A percentile compares a stretch with the other conserved stretches of the same genome.
Conservation (phyloP, 371 early-diverging fungal genomes). For the Mortierella sp. region DNA sequence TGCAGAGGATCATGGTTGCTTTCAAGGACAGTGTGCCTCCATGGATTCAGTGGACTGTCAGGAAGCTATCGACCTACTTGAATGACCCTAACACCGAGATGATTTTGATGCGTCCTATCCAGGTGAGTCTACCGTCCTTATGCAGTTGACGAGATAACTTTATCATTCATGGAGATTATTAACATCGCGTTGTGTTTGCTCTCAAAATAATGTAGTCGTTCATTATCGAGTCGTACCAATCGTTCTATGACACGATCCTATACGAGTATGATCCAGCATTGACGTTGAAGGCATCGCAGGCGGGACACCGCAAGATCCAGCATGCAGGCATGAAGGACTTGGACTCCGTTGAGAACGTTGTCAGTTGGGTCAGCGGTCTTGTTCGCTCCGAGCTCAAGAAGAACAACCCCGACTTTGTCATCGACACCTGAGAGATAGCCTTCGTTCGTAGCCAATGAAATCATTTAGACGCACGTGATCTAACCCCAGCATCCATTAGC, state of each 20-base stretch:
- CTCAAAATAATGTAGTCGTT: constrained; percentile 61
- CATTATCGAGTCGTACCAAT: constrained; percentile 77
- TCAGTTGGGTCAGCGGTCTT: constrained; percentile 35
- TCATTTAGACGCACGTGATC: background rate
- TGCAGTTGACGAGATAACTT: background rate
- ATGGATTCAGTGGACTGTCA: constrained; percentile 66
- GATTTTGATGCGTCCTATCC: constrained; percentile 79
- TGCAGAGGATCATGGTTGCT: constrained; percentile 35
- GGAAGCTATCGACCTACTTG: constrained; percentile 77
- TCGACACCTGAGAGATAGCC: constrained; percentile 13
- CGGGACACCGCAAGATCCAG: constrained; percentile 36
- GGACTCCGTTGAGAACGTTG: constrained; percentile 40
- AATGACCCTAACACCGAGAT: constrained; percentile 82
- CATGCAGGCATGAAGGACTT: constrained; percentile 41
- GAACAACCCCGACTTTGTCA: constrained; percentile 41
- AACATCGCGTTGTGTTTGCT: background rate
- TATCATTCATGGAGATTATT: background rate
- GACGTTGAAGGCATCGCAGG: constrained; percentile 35
- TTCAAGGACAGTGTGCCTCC: constrained; percentile 72
- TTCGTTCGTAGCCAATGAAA: background rate
- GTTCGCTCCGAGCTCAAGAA: constrained; percentile 40
- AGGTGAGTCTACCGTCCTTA: constrained; percentile 60
- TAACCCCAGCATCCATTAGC: background rate
- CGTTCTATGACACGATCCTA: constrained; percentile 69
- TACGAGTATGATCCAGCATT: constrained; percentile 65